phyloP scores from a whole-genome alignment of 2,329 filamentous ascomycete genomes.

The Aphanocladium album region DNA sequence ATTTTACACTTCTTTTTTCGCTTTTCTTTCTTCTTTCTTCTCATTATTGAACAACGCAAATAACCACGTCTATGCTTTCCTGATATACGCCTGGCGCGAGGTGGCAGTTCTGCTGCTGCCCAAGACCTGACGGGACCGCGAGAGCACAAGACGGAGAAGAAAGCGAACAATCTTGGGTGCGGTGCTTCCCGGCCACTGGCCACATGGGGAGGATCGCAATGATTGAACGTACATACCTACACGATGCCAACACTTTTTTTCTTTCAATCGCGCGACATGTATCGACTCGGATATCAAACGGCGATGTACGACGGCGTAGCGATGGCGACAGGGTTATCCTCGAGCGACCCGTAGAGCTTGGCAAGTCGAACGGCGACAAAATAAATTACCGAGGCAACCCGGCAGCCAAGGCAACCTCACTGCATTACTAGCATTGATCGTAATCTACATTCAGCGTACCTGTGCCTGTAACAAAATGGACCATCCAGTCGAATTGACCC shows the following conservation, averaged over 20 bases:
- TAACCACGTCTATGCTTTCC: slow-evolving; percentile 38
- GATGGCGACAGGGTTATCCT: too few relatives aligned
- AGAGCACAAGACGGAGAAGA: slow-evolving; percentile 49
- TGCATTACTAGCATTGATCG: too few relatives aligned
- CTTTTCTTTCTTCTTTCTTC: slow-evolving; percentile 22
- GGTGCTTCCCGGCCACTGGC: slow-evolving; percentile 44
- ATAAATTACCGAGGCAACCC: too few relatives aligned
- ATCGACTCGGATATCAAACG: background rate
- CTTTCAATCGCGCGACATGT: background rate
- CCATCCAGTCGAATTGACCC: too few relatives aligned
- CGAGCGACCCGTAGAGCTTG: background rate
- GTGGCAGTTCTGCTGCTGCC: slow-evolving; percentile 36
- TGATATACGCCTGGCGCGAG: slow-evolving; percentile 38
- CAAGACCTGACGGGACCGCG: slow-evolving; percentile 42
- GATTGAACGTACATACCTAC: slow-evolving; percentile 50
- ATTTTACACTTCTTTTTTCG: slow-evolving; percentile 9
- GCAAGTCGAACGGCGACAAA: too few relatives aligned
- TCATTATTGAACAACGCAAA: slow-evolving; percentile 45
- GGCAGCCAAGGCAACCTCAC: too few relatives aligned
- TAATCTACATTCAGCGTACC: too few relatives aligned
- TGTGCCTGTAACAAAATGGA: too few relatives aligned
- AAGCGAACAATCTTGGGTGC: slow-evolving; percentile 56
- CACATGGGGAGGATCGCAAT: slow-evolving; percentile 53
- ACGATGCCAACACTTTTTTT: background rate
- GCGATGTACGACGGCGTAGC: background rate